phyloP scores from a whole-genome alignment of 2,329 filamentous ascomycete species.

The Alternaria arbusti region DNA sequence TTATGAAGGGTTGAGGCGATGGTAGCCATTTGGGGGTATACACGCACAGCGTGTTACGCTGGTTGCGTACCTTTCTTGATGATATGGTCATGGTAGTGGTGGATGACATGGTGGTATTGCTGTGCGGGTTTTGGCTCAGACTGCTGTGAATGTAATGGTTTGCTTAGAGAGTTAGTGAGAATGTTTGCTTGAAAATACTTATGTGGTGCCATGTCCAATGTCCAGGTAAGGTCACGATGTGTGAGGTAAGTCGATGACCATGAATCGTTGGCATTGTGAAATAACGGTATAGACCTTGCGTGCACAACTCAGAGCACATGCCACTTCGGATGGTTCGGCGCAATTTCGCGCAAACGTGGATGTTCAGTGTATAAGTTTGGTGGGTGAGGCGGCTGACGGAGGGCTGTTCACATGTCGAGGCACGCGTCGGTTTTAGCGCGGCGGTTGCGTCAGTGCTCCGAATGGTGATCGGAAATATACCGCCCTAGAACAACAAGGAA shows the following conservation, averaged over 20 bases:
- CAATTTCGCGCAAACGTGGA: background rate
- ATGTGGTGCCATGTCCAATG: background rate
- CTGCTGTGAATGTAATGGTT: background rate
- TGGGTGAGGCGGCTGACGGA: conserved; percentile 1
- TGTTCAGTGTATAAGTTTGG: background rate
- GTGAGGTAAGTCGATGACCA: background rate
- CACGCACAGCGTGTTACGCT: background rate
- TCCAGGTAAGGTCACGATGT: background rate
- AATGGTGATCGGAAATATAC: conserved; percentile 19
- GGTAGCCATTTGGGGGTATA: background rate
- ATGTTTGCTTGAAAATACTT: background rate
- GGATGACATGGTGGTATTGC: background rate
- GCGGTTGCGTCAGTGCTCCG: conserved; percentile 39
- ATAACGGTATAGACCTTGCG: background rate
- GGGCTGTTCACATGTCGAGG: conserved; percentile 26
- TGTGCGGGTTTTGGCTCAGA: rapidly evolving
- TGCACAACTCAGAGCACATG: background rate
- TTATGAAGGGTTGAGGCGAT: background rate
- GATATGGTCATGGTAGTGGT: background rate
- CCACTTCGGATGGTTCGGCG: background rate
- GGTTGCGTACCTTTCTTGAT: background rate
- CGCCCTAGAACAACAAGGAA: conserved; percentile 14
- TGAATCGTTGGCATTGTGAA: background rate
- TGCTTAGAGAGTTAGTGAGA: background rate
- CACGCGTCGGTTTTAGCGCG: conserved; percentile 28